Evolutionary conservation across 805 yeast genomes (phyloP), one percentile per base, ranked within the genome.

Genomic region (Barnettozyma botsteinii): DNA sequence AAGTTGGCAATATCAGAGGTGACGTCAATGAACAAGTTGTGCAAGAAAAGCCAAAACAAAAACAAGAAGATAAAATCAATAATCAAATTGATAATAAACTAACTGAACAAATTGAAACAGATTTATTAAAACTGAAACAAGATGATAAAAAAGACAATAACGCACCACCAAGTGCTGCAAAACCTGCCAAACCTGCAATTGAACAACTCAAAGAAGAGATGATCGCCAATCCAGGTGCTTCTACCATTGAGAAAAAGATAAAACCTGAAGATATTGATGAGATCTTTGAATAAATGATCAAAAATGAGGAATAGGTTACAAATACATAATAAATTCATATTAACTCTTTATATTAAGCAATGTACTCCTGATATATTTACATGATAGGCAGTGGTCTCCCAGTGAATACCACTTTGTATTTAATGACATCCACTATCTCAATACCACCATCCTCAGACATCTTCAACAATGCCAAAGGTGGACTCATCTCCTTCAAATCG

Each of bases 301-400:
- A 41, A 14, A 11, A 37, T 13, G 28, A 25, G 24, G 22, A 28
- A 22, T 20, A 28, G 33, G 18, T 20, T 14, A 24, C 15, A 25
- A n/a, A 26, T 14, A 18, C 19, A 22, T 15, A 19, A 23, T 15
- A 27, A 30, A 7, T 4, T 11, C n/a, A n/a, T n/a, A n/a, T n/a
- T n/a, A n/a, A n/a, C n/a, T n/a, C n/a, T n/a, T n/a, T n/a, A n/a
- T n/a, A n/a, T n/a, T n/a, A n/a, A n/a, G n/a, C n/a, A n/a, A n/a
- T n/a, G n/a, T n/a, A n/a, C n/a, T n/a, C n/a, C 32, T 7, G n/a
- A n/a, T n/a, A 6, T 21, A 21, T 8, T 65, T 56, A 81, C 89
- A 83, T 82, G 36, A 83, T 78, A 5, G 94, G 94, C 37, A 85
- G 63, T 0, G 94, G 93, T 46, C 94, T 67, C 29, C 75, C 73